Base-by-base conservation (phyloP, 2,329 filamentous ascomycete genomes). In the Hymenoscyphus fraxineus region DNA sequence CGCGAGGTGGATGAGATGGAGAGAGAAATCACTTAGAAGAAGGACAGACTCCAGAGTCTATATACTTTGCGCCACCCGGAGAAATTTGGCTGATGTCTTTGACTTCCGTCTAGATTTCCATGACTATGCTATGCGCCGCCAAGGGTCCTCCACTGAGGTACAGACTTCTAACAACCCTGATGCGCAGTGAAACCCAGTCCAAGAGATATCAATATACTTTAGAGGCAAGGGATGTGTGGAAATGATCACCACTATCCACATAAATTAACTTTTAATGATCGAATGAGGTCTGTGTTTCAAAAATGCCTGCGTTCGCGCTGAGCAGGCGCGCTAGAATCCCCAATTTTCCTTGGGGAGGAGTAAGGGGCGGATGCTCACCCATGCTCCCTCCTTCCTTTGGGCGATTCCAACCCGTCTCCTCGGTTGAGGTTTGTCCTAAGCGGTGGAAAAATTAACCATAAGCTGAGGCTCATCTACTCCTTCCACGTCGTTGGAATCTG, bases 1-100 rank as follows among this genome's bases (percentile, higher is more conserved):
- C 66, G 64, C 66, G 66, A 62, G 65, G 58, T 16, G 47, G 62
- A 62, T 57, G 54, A 41, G 62, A 62, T 57, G 54, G 6, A 6
- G 38, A 19, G 41, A 60, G 59, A 35, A 38, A 54, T 22, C n/a
- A 19, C 41, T 41, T 10, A 35, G 39, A 12, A 44, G 19, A 40
- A 27, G 58, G 32, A 16, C 13, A 22, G 44, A 31, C 35, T 40
- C n/a, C 27, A n/a, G 38, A 5, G 15, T 19, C 40, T 60, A 60
- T 60, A 60, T 60, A 60, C 40, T 60, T 54, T 54, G 15, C 27
- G 10, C 22, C 40, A 27, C 2, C 5, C 16, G 22, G 40, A 51
- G n/a, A 22, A 31, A 60, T 32, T 35, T 60, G 13, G 40, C 51
- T 31, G 40, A 16, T 31, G 15, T 54, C 39, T n/a, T n/a, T 22